Evolutionary conservation across 2,329 filamentous ascomycete species (phyloP).

Genomic region (Cladophialophora psammophila): DNA sequence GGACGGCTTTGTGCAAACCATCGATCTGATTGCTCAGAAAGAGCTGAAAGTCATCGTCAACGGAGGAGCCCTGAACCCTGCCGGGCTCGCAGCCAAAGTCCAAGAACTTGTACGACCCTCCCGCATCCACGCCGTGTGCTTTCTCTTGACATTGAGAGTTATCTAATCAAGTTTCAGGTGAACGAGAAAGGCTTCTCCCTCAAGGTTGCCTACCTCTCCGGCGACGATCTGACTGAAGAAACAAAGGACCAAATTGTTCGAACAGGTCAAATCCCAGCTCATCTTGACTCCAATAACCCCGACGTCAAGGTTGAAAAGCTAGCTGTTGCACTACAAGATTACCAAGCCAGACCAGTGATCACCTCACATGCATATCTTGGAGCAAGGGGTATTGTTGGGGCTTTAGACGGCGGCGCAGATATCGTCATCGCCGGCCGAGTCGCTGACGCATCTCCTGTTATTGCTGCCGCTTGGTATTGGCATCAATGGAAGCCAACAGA

Average conservation of each 20-base stretch:
- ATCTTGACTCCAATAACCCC: slow-evolving; percentile 52
- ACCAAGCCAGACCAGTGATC: slow-evolving; percentile 48
- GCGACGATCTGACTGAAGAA: slow-evolving; percentile 37
- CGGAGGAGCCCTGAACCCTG: slow-evolving; percentile 31
- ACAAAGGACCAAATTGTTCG: slow-evolving; percentile 44
- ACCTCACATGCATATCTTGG: slow-evolving; percentile 62
- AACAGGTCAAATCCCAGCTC: slow-evolving; percentile 30
- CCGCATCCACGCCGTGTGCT: neutral
- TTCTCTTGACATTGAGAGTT: neutral
- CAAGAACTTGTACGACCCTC: slow-evolving; percentile 11
- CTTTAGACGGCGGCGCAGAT: slow-evolving; percentile 44
- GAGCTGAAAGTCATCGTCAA: slow-evolving; percentile 32
- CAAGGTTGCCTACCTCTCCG: slow-evolving; percentile 2
- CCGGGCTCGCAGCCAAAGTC: slow-evolving; percentile 13
- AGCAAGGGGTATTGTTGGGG: slow-evolving; percentile 49
- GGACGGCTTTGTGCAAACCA: slow-evolving; percentile 12
- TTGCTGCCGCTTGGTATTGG: slow-evolving; percentile 65
- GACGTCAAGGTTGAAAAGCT: slow-evolving; percentile 41
- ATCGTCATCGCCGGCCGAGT: slow-evolving; percentile 55
- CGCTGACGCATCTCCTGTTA: slow-evolving; percentile 60
- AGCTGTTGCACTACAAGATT: slow-evolving; percentile 40
- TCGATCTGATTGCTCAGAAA: slow-evolving; percentile 13
- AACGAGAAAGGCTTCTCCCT: slow-evolving; percentile 11
- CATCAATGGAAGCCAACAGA: slow-evolving; percentile 59
- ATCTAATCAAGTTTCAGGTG: neutral